Conservation (phyloP, 2,329 filamentous ascomycete genomes). For the Cryphonectria parasitica region DNA sequence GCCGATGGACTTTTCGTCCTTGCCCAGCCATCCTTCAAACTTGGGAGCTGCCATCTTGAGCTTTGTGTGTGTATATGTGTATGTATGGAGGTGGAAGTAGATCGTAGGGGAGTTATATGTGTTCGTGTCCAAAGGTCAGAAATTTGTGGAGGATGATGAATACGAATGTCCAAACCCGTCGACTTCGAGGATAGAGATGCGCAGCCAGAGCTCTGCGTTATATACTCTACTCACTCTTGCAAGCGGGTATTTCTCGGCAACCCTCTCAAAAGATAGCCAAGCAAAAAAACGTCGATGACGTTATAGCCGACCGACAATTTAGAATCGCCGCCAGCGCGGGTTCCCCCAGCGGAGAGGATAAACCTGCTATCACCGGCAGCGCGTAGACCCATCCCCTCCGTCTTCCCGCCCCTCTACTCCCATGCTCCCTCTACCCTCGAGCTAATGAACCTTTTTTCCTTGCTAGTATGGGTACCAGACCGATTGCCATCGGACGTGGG, state of each 20-base stretch:
- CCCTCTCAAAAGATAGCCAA: neutral
- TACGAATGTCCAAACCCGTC: neutral
- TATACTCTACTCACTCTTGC: neutral
- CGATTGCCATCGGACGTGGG: neutral
- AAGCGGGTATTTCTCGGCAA: neutral
- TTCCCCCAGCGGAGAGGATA: neutral
- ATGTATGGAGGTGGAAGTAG: neutral
- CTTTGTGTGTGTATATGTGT: neutral
- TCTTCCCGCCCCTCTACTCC: neutral
- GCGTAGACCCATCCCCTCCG: neutral
- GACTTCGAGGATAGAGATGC: neutral
- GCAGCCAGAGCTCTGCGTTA: neutral
- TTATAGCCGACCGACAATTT: neutral
- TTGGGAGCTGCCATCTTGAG: conserved; percentile 38
- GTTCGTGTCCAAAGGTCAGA: neutral
- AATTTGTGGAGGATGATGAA: neutral
- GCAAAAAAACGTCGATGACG: neutral
- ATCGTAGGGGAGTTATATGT: neutral
- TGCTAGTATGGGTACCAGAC: neutral
- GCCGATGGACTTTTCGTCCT: conserved; percentile 43
- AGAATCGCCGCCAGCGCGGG: neutral
- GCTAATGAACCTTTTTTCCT: neutral
- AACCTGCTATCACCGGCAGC: neutral
- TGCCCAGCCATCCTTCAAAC: conserved; percentile 52
- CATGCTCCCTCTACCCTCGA: neutral